Base-by-base conservation (phyloP, 176 grass and related monocot species). In the Ananas comosus region DNA sequence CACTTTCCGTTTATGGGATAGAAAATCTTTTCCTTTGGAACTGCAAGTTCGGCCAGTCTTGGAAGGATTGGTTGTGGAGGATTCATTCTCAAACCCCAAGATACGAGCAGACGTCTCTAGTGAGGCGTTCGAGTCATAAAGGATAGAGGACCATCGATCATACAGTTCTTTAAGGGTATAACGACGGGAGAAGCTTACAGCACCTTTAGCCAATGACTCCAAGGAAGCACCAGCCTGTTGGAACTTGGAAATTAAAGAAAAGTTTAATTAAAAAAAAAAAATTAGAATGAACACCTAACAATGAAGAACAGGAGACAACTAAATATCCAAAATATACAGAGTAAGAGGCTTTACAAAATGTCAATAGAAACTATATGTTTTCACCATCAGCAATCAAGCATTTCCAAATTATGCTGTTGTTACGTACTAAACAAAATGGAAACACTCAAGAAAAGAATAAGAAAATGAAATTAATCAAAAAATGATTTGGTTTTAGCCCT, bases 1-100 rank as follows among this genome's bases (percentile, higher is more conserved):
- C 58, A 66, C 84, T 85, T 88, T 88, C 9, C 82, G 76, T 74
- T 91, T 91, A 59, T 79, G 76, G 74, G 87, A 83, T 54, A 73
- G 66, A 64, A 76, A 75, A 85, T 85, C 82, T 54, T 82, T 88
- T 72, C 72, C 79, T 77, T 88, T 85, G 13, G 70, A 78, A 66
- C 73, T 91, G 66, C 87, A 82, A 78, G 75, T 64, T 80, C 87
- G 76, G 51, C 79, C 73, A 52, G 65, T 64, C 75, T 85, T 91
- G 69, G 72, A 63, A 74, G 85, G 73, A 79, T 85, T 80, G n/a
- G 76, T 69, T n/a, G 21, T 42, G 24, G 85, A 74, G 74, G 82
- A 76, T 65, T 91, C 81, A 63, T 70, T 74, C 67, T 74, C 79
- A 9, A 73, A 73, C n/a, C 74, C 71, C 13, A 81, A 67, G 53